A percentile compares a stretch with the other conserved stretches of the same genome.
These are phyloP conservation scores for Saccharomycopsis hybrid DNA, from an alignment of 1,139 yeast genomes.

Conservation along the genomic window DNA sequence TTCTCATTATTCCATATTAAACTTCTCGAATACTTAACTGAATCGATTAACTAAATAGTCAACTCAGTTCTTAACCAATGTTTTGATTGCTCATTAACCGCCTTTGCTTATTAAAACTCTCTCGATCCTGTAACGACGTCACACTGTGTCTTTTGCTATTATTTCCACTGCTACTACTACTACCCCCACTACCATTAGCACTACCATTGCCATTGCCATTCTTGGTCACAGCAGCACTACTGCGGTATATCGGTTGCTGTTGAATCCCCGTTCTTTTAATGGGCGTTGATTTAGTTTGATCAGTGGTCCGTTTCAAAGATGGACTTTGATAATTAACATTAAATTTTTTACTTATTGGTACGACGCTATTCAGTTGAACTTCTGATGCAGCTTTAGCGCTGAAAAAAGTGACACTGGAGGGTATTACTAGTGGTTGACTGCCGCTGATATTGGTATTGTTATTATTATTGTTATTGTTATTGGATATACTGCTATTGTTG, in stretches of 20 bases:
- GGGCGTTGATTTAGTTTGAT: conserved; percentile 55
- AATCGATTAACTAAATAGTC: no score
- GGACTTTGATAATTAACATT: conserved; percentile 35
- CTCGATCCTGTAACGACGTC: no score
- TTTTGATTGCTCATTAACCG: no score
- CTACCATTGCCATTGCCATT: no score
- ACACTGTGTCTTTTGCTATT: no score
- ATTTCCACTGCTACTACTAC: no score
- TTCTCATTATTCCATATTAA: no score
- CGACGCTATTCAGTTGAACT: conserved; percentile 40
- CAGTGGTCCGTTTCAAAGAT: conserved; percentile 42
- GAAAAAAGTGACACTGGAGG: conserved; percentile 41
- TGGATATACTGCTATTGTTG: not conserved
- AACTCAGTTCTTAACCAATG: no score
- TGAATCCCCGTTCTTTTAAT: conserved; percentile 35
- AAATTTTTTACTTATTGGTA: conserved; percentile 32
- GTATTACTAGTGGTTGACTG: conserved; percentile 10
- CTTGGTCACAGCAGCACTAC: no score
- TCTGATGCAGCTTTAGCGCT: conserved; percentile 54
- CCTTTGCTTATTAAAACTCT: no score
- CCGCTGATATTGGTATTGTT: not conserved
- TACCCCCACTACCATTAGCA: no score
- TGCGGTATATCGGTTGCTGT: conserved; percentile 16
- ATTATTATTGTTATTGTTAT: not conserved
- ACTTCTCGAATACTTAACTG: no score